Evolutionary conservation across 768 basidiomycete genomes (phyloP).

Genomic region (Scleroderma citrinum): DNA sequence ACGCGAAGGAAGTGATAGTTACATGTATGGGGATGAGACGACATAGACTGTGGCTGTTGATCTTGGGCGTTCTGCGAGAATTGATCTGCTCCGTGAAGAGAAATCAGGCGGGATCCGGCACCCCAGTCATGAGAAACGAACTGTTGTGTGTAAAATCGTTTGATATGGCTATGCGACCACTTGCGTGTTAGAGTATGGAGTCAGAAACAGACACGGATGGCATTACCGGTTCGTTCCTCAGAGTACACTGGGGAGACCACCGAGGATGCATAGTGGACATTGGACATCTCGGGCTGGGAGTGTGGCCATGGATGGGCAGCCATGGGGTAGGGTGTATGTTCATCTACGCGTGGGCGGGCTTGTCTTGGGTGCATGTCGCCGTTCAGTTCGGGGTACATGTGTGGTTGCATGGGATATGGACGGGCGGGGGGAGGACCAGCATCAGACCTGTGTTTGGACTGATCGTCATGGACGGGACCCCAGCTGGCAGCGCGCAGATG

Average conservation of each 20-base stretch:
- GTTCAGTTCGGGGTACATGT: conserved; percentile 32
- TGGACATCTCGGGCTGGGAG: conserved; percentile 27
- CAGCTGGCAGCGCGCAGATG: conserved; percentile 62
- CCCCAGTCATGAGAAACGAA: conserved; percentile 14
- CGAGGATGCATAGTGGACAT: conserved; percentile 38
- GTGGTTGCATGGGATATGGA: conserved; percentile 30
- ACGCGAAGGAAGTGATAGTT: conserved; percentile 20
- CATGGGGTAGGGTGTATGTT: conserved; percentile 24
- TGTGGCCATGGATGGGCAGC: conserved; percentile 27
- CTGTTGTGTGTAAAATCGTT: conserved; percentile 38
- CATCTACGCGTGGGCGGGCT: conserved; percentile 26
- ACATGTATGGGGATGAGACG: conserved; percentile 26
- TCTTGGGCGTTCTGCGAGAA: conserved; percentile 30
- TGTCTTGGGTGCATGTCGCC: conserved; percentile 25
- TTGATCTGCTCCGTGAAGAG: conserved; percentile 19
- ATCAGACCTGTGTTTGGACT: conserved; percentile 32
- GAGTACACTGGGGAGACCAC: conserved; percentile 45
- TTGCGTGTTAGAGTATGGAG: conserved; percentile 13
- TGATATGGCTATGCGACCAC: conserved; percentile 32
- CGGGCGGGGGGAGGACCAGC: conserved; percentile 26
- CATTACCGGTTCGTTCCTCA: conserved; percentile 53
- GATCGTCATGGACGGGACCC: conserved; percentile 36
- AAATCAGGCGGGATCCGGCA: conserved; percentile 13
- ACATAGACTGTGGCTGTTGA: conserved; percentile 25
- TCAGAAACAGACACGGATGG: conserved; percentile 6